A percentile compares a stretch with the other conserved stretches of the same genome.
Evolutionary conservation across 1,284 basidiomycete genomes (phyloP).

Genomic region (Malassezia psittaci): DNA sequence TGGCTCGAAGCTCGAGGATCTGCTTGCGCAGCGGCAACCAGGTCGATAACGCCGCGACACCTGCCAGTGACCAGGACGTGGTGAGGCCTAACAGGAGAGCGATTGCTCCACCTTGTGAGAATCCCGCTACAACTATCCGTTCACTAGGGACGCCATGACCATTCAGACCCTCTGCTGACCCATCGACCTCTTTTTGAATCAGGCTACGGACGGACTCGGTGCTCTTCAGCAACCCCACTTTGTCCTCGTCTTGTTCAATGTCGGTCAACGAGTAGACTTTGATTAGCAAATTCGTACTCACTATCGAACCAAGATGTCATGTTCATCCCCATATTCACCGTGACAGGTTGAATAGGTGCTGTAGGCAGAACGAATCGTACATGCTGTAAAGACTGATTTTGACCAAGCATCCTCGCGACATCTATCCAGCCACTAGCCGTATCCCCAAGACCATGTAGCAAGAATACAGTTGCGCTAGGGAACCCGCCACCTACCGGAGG

Average conservation of each 20-base stretch:
- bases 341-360: conserved; percentile 43
- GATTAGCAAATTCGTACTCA: conserved; percentile 19
- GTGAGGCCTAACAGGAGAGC: conserved; percentile 35
- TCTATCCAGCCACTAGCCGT: conserved; percentile 42
- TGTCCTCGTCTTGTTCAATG: conserved; percentile 37
- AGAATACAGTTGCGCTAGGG: conserved; percentile 41
- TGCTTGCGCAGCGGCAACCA: conserved; percentile 44
- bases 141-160: conserved; percentile 28
- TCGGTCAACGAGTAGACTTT: conserved; percentile 28
- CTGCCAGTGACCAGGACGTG: conserved; percentile 24
- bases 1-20: conserved; percentile 24
- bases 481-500: conserved; percentile 32
- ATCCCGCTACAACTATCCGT: conserved; percentile 40
- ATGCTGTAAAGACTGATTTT: conserved; percentile 35
- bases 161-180: conserved; percentile 27
- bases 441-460: conserved; percentile 45
- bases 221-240: conserved; percentile 36
- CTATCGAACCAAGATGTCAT: conserved; percentile 47
- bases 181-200: conserved; percentile 37
- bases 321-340: conserved; percentile 44
- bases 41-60: conserved; percentile 37
- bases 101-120: conserved; percentile 42
- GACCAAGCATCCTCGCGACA: conserved; percentile 42
- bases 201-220: conserved; percentile 31
- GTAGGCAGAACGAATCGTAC: conserved; percentile 45